A percentile compares a stretch with the other conserved stretches of the same genome.
These are phyloP conservation scores for Verticillium zaregamsianum DNA, from an alignment of 2,329 filamentous ascomycete species.

Conservation along the genomic window DNA sequence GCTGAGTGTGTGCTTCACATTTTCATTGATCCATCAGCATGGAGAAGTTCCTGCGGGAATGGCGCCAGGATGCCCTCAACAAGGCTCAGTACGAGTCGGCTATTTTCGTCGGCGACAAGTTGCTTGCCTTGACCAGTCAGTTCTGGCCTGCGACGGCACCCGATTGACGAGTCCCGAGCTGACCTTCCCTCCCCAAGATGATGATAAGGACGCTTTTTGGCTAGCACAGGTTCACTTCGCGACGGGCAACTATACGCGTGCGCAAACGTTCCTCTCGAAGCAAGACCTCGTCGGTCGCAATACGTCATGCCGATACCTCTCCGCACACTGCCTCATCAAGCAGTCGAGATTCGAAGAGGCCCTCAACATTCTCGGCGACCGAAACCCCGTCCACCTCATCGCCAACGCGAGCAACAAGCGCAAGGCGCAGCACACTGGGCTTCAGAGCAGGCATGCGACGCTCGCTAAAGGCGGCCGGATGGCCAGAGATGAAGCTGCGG, in stretches of 20 bases:
- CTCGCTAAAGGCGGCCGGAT: neutral
- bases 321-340: constrained; percentile 91
- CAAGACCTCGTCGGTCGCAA: constrained; percentile 79
- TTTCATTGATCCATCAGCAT: constrained; percentile 40
- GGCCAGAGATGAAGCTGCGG: constrained; percentile 31
- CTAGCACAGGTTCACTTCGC: constrained; percentile 97
- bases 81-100: constrained; percentile 96
- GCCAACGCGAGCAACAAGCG: constrained; percentile 58
- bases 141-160: constrained; percentile 7
- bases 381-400: constrained; percentile 82
- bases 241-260: constrained; percentile 90
- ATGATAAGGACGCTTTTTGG: constrained; percentile 93
- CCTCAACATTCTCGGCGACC: constrained; percentile 79
- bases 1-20: neutral
- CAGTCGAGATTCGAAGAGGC: constrained; percentile 89
- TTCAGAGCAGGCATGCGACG: constrained; percentile 27
- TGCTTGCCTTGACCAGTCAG: constrained; percentile 87
- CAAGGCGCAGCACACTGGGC: constrained; percentile 65
- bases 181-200: constrained; percentile 50
- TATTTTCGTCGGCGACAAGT: constrained; percentile 95
- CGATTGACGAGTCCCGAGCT: constrained; percentile 6
- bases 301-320: constrained; percentile 85
- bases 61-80: constrained; percentile 92
- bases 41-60: constrained; percentile 90
- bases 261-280: constrained; percentile 78